phyloP scores from a whole-genome alignment of 345 rosid species.

The Odontarrhena argentea region DNA sequence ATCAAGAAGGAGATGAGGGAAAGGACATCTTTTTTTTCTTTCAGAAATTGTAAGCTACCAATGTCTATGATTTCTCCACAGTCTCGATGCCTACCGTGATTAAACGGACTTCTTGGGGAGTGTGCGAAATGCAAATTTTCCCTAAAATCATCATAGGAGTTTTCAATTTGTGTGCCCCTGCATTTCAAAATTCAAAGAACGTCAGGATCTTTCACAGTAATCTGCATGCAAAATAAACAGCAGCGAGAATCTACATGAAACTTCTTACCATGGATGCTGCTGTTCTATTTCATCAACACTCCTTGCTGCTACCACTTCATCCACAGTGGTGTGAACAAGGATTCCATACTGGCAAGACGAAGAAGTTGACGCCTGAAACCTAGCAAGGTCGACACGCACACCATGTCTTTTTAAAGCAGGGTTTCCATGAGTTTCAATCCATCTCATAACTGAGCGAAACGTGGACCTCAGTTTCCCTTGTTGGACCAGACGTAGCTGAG shows the following conservation, averaged over 20 bases:
- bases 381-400: slow-evolving; percentile 68
- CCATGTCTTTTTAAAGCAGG: slow-evolving; percentile 69
- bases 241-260: slow-evolving; percentile 7
- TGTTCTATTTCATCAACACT: slow-evolving; percentile 47
- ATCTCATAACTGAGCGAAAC: slow-evolving; percentile 63
- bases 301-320: slow-evolving; percentile 40
- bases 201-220: slow-evolving; percentile 12
- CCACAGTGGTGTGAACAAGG: slow-evolving; percentile 47
- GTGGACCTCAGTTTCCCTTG: slow-evolving; percentile 66
- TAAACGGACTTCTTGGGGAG: slow-evolving; percentile 24
- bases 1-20: slow-evolving; percentile 63
- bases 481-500: slow-evolving; percentile 81
- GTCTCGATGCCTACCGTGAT: slow-evolving; percentile 42
- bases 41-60: slow-evolving; percentile 63
- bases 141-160: slow-evolving; percentile 38
- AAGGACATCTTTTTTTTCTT: slow-evolving; percentile 54
- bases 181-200: slow-evolving; percentile 43
- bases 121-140: slow-evolving; percentile 39
- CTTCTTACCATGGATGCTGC: slow-evolving; percentile 51
- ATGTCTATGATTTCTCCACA: slow-evolving; percentile 70
- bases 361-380: slow-evolving; percentile 78
- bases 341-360: slow-evolving; percentile 87
- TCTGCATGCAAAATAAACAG: slow-evolving; percentile 6
- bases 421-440: slow-evolving; percentile 97
- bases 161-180: slow-evolving; percentile 36